A percentile compares a stretch with the other conserved stretches of the same genome.
phyloP scores from a whole-genome alignment of 1,284 basidiomycete species.

The Ustilago hordei region DNA sequence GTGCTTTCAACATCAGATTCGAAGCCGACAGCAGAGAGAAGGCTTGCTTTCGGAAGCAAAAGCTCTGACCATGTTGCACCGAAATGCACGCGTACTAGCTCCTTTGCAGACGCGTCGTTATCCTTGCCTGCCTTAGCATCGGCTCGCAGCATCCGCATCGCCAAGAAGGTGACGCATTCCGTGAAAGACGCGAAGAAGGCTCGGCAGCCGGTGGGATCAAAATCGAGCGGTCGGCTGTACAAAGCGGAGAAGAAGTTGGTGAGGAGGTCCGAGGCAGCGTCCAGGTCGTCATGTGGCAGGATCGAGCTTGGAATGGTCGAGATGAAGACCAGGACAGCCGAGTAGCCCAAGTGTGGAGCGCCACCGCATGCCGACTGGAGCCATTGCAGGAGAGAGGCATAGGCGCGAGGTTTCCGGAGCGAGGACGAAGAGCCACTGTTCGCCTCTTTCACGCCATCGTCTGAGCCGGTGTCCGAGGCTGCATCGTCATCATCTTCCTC shows the following conservation, averaged over 20 bases:
- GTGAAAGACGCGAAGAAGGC: conserved; percentile 79
- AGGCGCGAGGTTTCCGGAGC: conserved; percentile 30
- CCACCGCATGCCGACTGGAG: conserved; percentile 80
- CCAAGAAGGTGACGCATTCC: conserved; percentile 78
- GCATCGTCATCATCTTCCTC: conserved; percentile 42
- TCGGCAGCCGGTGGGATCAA: conserved; percentile 40
- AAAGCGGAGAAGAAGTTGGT: conserved; percentile 81
- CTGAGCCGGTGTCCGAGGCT: conserved; percentile 18
- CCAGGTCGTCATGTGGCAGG: conserved; percentile 69
- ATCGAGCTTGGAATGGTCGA: conserved; percentile 78
- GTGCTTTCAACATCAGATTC: conserved; percentile 52
- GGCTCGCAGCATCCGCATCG: conserved; percentile 32
- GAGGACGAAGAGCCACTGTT: not conserved
- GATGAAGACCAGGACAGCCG: conserved; percentile 79
- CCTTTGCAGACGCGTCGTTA: conserved; percentile 15
- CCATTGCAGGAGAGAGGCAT: conserved; percentile 76
- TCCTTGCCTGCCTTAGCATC: conserved; percentile 5
- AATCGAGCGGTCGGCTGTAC: conserved; percentile 75
- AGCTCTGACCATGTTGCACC: conserved; percentile 45
- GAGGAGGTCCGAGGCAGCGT: conserved; percentile 73
- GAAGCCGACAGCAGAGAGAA: conserved; percentile 66
- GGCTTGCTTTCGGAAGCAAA: conserved; percentile 27
- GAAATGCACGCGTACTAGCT: conserved; percentile 41
- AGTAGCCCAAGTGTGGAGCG: conserved; percentile 81
- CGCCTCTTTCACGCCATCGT: conserved; percentile 3